A percentile compares a stretch with the other conserved stretches of the same genome.
Conservation (phyloP, 768 basidiomycete species). For the Mycena maculata region DNA sequence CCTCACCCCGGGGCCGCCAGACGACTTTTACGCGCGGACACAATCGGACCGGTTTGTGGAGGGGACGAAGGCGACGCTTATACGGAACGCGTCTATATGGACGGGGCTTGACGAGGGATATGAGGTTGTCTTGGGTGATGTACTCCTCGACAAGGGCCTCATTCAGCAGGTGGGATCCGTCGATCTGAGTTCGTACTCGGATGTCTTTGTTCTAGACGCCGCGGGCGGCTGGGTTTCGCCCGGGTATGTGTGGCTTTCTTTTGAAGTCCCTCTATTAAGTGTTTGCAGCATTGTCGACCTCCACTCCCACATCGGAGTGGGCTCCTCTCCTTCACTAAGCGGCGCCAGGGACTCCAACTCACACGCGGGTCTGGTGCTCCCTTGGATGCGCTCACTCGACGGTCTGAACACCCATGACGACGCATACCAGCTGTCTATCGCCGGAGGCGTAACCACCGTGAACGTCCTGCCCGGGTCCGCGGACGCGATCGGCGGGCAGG, state of each 20-base stretch:
- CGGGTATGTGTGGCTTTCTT: constrained; percentile 51
- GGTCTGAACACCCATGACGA: constrained; percentile 82
- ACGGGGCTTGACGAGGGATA: constrained; percentile 71
- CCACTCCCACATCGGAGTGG: constrained; percentile 69
- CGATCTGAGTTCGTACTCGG: constrained; percentile 32
- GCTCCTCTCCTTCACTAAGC: constrained; percentile 48
- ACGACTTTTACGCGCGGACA: constrained; percentile 51
- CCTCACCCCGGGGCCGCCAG: constrained; percentile 29
- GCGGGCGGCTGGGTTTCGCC: constrained; percentile 79
- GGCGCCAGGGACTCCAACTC: constrained; percentile 70
- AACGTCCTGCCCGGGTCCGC: constrained; percentile 81
- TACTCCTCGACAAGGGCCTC: constrained; percentile 74
- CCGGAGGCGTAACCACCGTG: constrained; percentile 81
- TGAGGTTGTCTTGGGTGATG: constrained; percentile 67
- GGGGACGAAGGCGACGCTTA: constrained; percentile 64
- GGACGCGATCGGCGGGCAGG: constrained; percentile 78
- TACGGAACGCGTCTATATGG: constrained; percentile 84
- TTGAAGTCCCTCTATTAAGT: constrained; percentile 44
- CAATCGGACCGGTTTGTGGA: constrained; percentile 66
- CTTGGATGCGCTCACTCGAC: constrained; percentile 78
- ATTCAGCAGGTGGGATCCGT: constrained; percentile 65
- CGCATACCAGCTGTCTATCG: constrained; percentile 64
- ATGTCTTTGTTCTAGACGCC: constrained; percentile 60
- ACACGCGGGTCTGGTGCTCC: constrained; percentile 58
- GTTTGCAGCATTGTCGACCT: constrained; percentile 56